Evolutionary conservation across 2,329 filamentous ascomycete species (phyloP).

Genomic region (Sporothrix luriei): DNA sequence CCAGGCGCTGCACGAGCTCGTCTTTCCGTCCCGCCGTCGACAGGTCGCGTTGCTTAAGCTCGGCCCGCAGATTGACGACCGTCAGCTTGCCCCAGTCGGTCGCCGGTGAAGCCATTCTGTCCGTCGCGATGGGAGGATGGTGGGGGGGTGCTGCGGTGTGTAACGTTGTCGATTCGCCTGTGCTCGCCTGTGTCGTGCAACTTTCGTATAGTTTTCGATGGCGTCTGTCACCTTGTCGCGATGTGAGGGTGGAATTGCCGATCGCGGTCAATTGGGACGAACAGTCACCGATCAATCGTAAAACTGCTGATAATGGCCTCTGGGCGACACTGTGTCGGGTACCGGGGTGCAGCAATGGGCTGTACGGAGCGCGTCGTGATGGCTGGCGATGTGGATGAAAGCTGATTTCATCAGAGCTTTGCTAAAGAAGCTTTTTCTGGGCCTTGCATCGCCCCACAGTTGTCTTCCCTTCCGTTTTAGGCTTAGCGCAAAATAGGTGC

Average conservation of each 20-base stretch:
- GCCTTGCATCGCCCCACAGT: constrained; percentile 15
- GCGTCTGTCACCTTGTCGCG: neutral
- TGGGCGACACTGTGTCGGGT: neutral
- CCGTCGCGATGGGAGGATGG: neutral
- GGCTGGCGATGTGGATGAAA: constrained; percentile 3
- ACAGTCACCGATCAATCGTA: neutral
- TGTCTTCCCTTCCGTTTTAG: neutral
- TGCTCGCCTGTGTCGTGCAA: neutral
- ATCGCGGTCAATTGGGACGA: neutral
- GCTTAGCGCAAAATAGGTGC: constrained; percentile 1
- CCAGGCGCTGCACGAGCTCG: constrained; percentile 68
- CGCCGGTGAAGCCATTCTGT: constrained; percentile 45
- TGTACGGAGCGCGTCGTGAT: constrained; percentile 14
- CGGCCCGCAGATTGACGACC: constrained; percentile 73
- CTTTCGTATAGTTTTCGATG: neutral
- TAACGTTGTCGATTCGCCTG: neutral
- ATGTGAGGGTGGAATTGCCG: neutral
- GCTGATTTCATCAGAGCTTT: constrained; percentile 17
- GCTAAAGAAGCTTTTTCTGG: constrained; percentile 7
- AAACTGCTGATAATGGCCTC: neutral
- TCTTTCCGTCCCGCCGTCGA: constrained; percentile 70
- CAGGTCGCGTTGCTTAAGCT: constrained; percentile 73
- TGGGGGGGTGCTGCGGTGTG: neutral
- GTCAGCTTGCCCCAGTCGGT: constrained; percentile 63
- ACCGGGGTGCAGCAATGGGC: neutral